Conservation (phyloP, 2,329 filamentous ascomycete genomes). For the Venturia asperata region DNA sequence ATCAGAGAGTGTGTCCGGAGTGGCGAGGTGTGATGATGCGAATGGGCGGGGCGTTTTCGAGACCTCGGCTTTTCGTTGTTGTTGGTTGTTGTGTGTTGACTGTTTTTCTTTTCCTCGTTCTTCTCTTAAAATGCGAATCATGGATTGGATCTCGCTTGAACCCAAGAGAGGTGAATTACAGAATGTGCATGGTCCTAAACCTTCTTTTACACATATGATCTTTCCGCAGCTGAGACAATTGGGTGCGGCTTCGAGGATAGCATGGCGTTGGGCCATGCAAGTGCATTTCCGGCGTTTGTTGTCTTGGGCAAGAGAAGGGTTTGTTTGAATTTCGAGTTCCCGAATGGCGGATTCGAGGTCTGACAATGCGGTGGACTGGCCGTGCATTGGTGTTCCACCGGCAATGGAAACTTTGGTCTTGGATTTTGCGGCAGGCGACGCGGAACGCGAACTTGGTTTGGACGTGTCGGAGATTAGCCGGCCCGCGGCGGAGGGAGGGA, state of each 20-base stretch:
- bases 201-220: slow-evolving; percentile 90
- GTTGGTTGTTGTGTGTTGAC: slow-evolving; percentile 66
- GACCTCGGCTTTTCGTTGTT: slow-evolving; percentile 62
- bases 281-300: slow-evolving; percentile 63
- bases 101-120: slow-evolving; percentile 84
- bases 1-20: slow-evolving; percentile 29
- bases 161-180: slow-evolving; percentile 70
- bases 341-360: slow-evolving; percentile 73
- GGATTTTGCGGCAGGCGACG: slow-evolving; percentile 41
- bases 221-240: slow-evolving; percentile 93
- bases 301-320: slow-evolving; percentile 60
- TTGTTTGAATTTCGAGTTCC: slow-evolving; percentile 83
- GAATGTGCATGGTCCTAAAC: slow-evolving; percentile 87
- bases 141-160: slow-evolving; percentile 67
- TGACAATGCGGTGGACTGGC: slow-evolving; percentile 64
- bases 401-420: slow-evolving; percentile 64
- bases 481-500: slow-evolving; percentile 63
- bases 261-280: slow-evolving; percentile 82
- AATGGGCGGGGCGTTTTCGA: slow-evolving; percentile 52
- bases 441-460: slow-evolving; percentile 48
- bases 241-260: slow-evolving; percentile 80
- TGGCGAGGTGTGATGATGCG: slow-evolving; percentile 36
- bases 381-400: slow-evolving; percentile 75
- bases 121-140: slow-evolving; percentile 75
- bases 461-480: slow-evolving; percentile 68